Evolutionary conservation across 305 asterid genomes (phyloP).

Genomic region (Rubia peregrina): DNA sequence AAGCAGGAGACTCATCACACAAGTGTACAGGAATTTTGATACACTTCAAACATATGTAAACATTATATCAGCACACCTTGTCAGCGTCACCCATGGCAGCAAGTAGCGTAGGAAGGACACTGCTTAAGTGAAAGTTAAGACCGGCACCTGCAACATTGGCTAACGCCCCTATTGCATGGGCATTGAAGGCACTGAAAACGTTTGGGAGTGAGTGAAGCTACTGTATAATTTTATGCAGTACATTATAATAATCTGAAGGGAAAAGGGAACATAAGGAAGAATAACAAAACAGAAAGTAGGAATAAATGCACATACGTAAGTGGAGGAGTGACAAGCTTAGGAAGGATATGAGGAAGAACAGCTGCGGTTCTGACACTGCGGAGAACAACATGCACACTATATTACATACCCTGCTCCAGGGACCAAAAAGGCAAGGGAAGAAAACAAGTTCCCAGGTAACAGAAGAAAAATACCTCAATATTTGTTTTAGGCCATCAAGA

Average conservation of each 20-base stretch:
- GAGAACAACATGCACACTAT: slow-evolving; percentile 22
- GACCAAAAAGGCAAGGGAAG: background rate
- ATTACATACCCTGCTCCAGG: slow-evolving; percentile 15
- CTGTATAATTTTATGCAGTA: slow-evolving; percentile 7
- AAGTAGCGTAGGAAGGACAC: slow-evolving; percentile 85
- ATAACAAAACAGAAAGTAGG: slow-evolving; percentile 6
- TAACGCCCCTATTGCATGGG: slow-evolving; percentile 97
- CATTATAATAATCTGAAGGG: background rate
- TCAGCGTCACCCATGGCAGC: slow-evolving; percentile 66
- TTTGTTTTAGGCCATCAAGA: slow-evolving; percentile 97
- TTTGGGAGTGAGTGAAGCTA: slow-evolving; percentile 13
- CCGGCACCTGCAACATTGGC: slow-evolving; percentile 99
- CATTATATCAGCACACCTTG: slow-evolving; percentile 39
- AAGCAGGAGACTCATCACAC: background rate
- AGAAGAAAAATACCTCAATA: slow-evolving; percentile 49
- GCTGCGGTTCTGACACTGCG: slow-evolving; percentile 94
- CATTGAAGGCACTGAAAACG: slow-evolving; percentile 76
- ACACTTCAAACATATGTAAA: background rate
- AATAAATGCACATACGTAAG: slow-evolving; percentile 58
- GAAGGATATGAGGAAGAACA: slow-evolving; percentile 98
- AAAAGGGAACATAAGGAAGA: background rate
- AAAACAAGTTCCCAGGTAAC: background rate
- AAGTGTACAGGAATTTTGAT: background rate
- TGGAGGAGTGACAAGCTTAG: slow-evolving; percentile 94
- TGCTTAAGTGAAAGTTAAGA: slow-evolving; percentile 81